Conservation (phyloP, 495 filamentous ascomycete genomes). For the Apiosordaria backusii region DNA sequence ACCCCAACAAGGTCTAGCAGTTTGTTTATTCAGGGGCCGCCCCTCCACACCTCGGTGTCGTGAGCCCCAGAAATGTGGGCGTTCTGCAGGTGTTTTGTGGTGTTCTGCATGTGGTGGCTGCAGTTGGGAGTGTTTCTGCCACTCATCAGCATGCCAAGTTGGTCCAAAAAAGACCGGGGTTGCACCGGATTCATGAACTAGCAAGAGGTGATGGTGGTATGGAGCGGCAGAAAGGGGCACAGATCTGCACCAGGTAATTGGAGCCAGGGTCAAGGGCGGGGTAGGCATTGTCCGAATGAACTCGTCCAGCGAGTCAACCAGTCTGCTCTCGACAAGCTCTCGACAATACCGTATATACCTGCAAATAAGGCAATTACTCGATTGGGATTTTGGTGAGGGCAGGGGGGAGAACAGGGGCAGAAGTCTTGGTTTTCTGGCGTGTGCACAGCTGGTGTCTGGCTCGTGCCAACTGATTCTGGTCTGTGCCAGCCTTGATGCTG, state of each 20-base stretch:
- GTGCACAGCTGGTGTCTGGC: too few relatives aligned
- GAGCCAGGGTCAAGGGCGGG: not conserved
- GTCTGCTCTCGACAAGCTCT: not conserved
- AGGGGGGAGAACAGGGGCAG: too few relatives aligned
- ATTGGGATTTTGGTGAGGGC: too few relatives aligned
- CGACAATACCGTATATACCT: not conserved
- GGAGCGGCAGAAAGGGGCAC: not conserved
- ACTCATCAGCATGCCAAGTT: not conserved
- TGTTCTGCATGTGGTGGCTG: not conserved
- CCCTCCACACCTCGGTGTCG: not conserved
- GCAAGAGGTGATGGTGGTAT: not conserved
- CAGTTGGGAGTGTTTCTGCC: not conserved
- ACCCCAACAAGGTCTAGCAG: not conserved
- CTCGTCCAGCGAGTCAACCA: not conserved
- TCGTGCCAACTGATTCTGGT: too few relatives aligned
- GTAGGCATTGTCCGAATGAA: not conserved
- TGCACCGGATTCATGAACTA: not conserved
- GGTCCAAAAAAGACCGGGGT: not conserved
- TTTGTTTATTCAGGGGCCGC: not conserved
- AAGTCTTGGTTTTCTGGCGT: too few relatives aligned
- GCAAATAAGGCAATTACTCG: too few relatives aligned
- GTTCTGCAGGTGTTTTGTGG: not conserved
- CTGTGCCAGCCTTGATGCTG: too few relatives aligned
- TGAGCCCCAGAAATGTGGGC: not conserved
- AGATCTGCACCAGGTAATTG: not conserved